A percentile compares a stretch with the other conserved stretches of the same genome.
Evolutionary conservation across 805 yeast genomes (phyloP).

Genomic region (Tetrapisispora pingtungensis): DNA sequence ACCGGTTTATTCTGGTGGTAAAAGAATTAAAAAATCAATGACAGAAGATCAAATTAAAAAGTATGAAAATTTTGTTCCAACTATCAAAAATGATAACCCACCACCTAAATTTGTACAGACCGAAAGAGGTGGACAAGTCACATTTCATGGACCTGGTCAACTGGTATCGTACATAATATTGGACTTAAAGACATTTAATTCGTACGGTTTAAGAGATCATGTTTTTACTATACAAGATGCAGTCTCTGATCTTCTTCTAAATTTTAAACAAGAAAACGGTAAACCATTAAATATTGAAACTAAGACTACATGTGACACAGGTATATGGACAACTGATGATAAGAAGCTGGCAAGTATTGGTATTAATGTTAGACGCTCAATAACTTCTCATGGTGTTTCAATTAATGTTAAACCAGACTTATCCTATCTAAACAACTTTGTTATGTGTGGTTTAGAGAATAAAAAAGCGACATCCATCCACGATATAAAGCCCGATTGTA

Average conservation of each 20-base stretch:
- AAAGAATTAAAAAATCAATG: conserved; percentile 55
- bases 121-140: conserved; percentile 88
- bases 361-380: conserved; percentile 68
- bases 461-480: conserved; percentile 46
- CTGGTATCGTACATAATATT: conserved; percentile 72
- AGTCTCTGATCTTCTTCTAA: conserved; percentile 38
- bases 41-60: conserved; percentile 22
- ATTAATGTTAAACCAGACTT: conserved; percentile 71
- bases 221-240: conserved; percentile 54
- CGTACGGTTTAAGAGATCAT: conserved; percentile 53
- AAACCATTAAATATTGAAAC: conserved; percentile 14
- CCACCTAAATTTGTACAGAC: conserved; percentile 67
- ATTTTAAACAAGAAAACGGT: not conserved
- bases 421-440: conserved; percentile 55
- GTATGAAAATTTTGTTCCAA: conserved; percentile 21
- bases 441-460: conserved; percentile 77
- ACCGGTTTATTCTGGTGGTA: conserved; percentile 87
- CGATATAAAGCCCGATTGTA: conserved; percentile 21
- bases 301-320: conserved; percentile 56
- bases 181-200: conserved; percentile 52
- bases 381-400: conserved; percentile 85
- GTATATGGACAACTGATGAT: conserved; percentile 65
- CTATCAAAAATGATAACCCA: conserved; percentile 16
- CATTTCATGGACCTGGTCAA: conserved; percentile 97
- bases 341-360: conserved; percentile 79